Percentiles rank a stretch among this genome's conserved stretches.
phyloP scores from a whole-genome alignment of 2,329 filamentous ascomycete genomes.

The Xylariaceae sp. region DNA sequence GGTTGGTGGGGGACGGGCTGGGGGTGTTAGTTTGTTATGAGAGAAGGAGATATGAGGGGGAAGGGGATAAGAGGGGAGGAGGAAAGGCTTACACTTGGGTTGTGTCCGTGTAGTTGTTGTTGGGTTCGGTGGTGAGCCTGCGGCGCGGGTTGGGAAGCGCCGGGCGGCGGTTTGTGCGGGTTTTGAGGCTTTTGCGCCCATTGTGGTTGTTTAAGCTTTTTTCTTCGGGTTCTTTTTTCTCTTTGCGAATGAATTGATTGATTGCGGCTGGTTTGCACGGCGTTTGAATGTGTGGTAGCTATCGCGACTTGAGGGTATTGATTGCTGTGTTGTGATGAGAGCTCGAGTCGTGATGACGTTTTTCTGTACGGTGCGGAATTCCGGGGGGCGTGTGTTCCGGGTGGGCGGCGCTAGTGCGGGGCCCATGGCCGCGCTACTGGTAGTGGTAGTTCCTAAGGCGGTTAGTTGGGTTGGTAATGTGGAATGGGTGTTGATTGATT shows the following conservation, averaged over 20 bases:
- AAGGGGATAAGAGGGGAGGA: not conserved
- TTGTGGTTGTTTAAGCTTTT: constrained; percentile 15
- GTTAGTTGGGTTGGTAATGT: too few species aligned
- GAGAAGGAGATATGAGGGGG: not conserved
- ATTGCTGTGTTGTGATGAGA: not conserved
- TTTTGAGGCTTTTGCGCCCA: constrained; percentile 47
- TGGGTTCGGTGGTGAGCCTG: constrained; percentile 24
- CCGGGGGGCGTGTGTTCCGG: too few species aligned
- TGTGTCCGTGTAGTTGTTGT: constrained; percentile 22
- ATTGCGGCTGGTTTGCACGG: too few species aligned
- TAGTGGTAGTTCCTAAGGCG: too few species aligned
- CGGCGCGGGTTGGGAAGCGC: constrained; percentile 41
- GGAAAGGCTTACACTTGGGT: constrained; percentile 30
- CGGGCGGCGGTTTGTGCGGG: constrained; percentile 38
- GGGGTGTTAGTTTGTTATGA: constrained; percentile 5
- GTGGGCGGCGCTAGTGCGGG: too few species aligned
- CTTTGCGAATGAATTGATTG: too few species aligned
- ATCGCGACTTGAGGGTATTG: too few species aligned
- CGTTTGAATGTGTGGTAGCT: too few species aligned
- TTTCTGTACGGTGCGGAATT: too few species aligned
- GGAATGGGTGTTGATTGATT: too few species aligned
- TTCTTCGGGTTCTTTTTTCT: too few species aligned
- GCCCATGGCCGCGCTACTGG: too few species aligned
- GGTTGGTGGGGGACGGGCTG: constrained; percentile 37
- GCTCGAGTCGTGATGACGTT: not conserved